Base-by-base conservation (phyloP, 805 yeast genomes). In the Myxozyma neotropica region DNA sequence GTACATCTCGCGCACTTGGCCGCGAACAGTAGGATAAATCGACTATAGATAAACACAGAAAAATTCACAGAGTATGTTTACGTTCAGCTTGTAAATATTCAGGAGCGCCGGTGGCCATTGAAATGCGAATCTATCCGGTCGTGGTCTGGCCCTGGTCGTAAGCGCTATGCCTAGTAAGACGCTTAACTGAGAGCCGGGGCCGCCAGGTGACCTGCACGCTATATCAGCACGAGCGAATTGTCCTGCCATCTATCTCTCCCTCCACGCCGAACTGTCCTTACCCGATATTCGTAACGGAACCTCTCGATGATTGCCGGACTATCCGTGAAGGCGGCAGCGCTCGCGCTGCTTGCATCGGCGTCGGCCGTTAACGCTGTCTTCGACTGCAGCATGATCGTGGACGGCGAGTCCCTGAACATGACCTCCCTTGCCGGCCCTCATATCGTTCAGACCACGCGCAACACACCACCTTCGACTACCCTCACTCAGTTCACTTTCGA, bases 391-490 rank as follows among this genome's bases (percentile, higher is more conserved):
- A 46, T 65, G 33, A 45, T 55, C 5, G 64, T 72, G 24, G 70
- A 67, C 40, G 73, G 72, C 50, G 43, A 39, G 36, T 39, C 59
- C 23, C 70, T 65, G 69, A 77, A 82, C 54, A 75, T 86, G 57
- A 74, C 75, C 19, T 61, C 74, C 17, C 74, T 86, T 50, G 77
- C 78, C 51, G 87, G 87, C 2, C 70, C 81, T 3, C 81, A 82
- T 65, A 54, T 73, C 1, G 73, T 77, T n/a, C 69, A 78, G 4
- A 39, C 68, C 3, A 66, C 77, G 17, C 74, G 72, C 33, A 80
- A 79, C 45, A 89, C 97, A 10, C 98, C 98, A 17, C 98, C 99
- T 1, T 81, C 93, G 12, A 74, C 72, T 33, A 82, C 88, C 1
- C 79, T 76, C 51, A 73, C 78, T 35, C 78, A 82, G 2, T 89